These are phyloP conservation scores for Helminthosporium solani DNA, from an alignment of 2,329 filamentous ascomycete genomes.

Conservation along the genomic window DNA sequence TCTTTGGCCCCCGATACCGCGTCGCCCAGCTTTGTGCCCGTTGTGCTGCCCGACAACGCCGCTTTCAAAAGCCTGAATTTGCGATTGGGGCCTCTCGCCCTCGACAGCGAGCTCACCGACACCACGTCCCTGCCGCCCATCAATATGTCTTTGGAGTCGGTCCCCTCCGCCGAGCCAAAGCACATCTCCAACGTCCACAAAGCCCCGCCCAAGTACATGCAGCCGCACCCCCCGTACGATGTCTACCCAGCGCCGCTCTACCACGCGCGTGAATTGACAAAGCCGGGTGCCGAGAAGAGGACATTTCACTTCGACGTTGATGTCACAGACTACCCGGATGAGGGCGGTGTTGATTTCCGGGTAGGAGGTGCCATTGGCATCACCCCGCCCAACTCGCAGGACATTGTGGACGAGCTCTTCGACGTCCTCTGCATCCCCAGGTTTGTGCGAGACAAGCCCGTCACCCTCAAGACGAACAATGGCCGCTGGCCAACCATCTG, in stretches of 20 bases:
- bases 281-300: slow-evolving; percentile 86
- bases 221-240: slow-evolving; percentile 90
- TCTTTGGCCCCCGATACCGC: slow-evolving; percentile 52
- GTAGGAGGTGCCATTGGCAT: slow-evolving; percentile 95
- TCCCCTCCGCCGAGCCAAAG: slow-evolving; percentile 48
- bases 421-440: slow-evolving; percentile 78
- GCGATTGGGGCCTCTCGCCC: slow-evolving; percentile 71
- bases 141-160: slow-evolving; percentile 68
- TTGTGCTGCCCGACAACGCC: slow-evolving; percentile 71
- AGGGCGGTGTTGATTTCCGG: slow-evolving; percentile 86
- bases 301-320: slow-evolving; percentile 98
- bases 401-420: slow-evolving; percentile 79
- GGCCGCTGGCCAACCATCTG: slow-evolving; percentile 97
- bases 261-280: slow-evolving; percentile 82
- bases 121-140: slow-evolving; percentile 72
- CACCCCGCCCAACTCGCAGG: slow-evolving; percentile 78
- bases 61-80: slow-evolving; percentile 80
- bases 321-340: slow-evolving; percentile 87
- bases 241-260: slow-evolving; percentile 89
- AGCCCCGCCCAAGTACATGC: slow-evolving; percentile 84
- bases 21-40: slow-evolving; percentile 47
- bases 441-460: slow-evolving; percentile 79
- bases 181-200: slow-evolving; percentile 48
- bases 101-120: slow-evolving; percentile 68
- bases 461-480: slow-evolving; percentile 73